A percentile compares a stretch with the other conserved stretches of the same genome.
These are phyloP conservation scores for Citrus cavaleriei DNA, from an alignment of 345 rosid genomes.

Conservation along the genomic window DNA sequence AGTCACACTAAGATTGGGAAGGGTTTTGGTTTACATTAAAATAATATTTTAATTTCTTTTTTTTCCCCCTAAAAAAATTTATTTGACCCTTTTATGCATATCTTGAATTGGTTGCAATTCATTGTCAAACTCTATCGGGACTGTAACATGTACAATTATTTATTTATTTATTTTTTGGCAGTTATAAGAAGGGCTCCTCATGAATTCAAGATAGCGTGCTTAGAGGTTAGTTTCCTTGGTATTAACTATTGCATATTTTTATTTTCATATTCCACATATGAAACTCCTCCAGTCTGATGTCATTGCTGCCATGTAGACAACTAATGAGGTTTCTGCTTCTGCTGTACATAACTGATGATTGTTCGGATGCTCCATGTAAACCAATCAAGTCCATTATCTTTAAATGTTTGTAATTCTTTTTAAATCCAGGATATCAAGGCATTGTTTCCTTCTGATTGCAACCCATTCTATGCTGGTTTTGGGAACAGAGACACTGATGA, in stretches of 20 bases:
- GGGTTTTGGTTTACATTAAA: background rate
- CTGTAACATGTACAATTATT: constrained; percentile 1
- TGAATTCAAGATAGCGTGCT: constrained; percentile 98
- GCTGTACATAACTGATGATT: background rate
- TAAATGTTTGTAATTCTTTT: constrained; percentile 1
- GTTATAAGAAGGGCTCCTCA: constrained; percentile 98
- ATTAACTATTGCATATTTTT: background rate
- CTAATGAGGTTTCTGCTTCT: background rate
- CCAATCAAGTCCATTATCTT: background rate
- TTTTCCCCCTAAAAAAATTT: no score
- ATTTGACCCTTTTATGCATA: background rate
- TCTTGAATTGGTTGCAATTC: background rate
- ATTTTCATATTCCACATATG: background rate
- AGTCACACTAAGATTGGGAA: background rate
- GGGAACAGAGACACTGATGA: constrained; percentile 98
- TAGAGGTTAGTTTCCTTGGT: constrained; percentile 64
- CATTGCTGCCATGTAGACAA: background rate
- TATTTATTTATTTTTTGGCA: constrained; percentile 18
- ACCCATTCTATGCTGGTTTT: constrained; percentile 98
- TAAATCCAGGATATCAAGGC: constrained; percentile 68
- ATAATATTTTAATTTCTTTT: no score
- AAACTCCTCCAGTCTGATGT: constrained; percentile 9
- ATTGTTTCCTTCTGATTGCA: constrained; percentile 82
- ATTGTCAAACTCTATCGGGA: constrained; percentile 2
- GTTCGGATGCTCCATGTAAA: background rate